Evolutionary conservation across 2,329 filamentous ascomycete genomes (phyloP), one percentile per base, ranked within the genome.

Genomic region (Remersonia thermophila): DNA sequence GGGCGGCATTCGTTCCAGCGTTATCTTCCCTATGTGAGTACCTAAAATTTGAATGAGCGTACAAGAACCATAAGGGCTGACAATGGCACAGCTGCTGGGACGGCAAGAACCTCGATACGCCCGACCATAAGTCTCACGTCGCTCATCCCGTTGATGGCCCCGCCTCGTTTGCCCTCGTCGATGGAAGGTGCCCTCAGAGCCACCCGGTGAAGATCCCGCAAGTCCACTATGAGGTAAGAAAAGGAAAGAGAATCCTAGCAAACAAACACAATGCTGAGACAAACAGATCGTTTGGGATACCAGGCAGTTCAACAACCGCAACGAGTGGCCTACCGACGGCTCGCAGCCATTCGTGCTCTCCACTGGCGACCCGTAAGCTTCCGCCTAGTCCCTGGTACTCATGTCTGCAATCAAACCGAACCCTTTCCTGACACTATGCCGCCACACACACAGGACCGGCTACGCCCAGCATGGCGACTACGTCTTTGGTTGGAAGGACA

Each of bases 21-120:
- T 52, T 23, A 45, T 49, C 8, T 52, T 49, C 30, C 50, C 50
- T 11, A 47, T 45, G 48, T 50, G 31, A 28, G 46, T 38, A 4
- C 5, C 29, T 8, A n/a, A n/a, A n/a, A n/a, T n/a, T n/a, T n/a
- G n/a, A n/a, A n/a, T n/a, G n/a, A n/a, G n/a, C n/a, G n/a, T n/a
- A n/a, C n/a, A n/a, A n/a, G n/a, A n/a, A n/a, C n/a, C n/a, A n/a
- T n/a, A n/a, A n/a, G n/a, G n/a, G n/a, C n/a, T n/a, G n/a, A n/a
- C n/a, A n/a, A n/a, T n/a, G n/a, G n/a, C n/a, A 13, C 51, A 62
- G 40, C 63, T 65, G 62, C 51, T 65, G 62, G 62, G 62, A 65
- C 33, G 61, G 62, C 20, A 57, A 59, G 40, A 65, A 62, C 35
- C 52, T 64, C 4, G 61, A 66, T 39, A 56, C 54, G 1, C 54